Evolutionary conservation across 2,329 filamentous ascomycete genomes (phyloP), one percentile per base, ranked within the genome.

Genomic region (Phialophora macrospora): DNA sequence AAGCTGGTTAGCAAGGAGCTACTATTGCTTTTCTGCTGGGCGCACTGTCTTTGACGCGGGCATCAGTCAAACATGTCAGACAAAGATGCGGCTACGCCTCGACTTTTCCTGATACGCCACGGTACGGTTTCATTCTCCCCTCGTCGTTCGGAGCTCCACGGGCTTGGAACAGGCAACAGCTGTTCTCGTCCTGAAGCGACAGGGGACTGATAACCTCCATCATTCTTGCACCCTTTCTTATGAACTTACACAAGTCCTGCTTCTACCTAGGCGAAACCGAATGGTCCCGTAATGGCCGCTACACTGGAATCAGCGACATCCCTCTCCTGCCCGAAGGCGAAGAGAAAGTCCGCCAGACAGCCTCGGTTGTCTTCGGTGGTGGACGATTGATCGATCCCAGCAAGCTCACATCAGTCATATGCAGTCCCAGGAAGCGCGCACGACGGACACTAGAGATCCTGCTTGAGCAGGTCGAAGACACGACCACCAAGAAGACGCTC

Each of bases 311-410:
- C 30, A 81, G 77, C 4, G 81, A 83, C 52, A 72, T 82, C 51
- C 74, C 76, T 2, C 77, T 83, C 24, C 81, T 80, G 1, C 64
- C 71, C 6, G 66, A 73, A 32, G 82, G 82, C 68, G 67, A 74
- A 59, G 71, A 77, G 60, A 83, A 85, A 73, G 81, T 86, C 64
- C 72, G 70, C 11, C 75, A 75, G 11, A 81, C 82, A 4, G 79
- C 78, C 22, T 73, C 74, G 55, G 76, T 77, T 14, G 78, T 85
- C 12, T 82, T 86, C 34, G 85, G 84, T 1, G 20, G 74, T 0
- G 80, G 79, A 28, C 83, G 81, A 70, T 74, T 87, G 41, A 80
- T 87, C 65, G 82, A 86, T 71, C 82, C 84, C 0, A 62, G 73
- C 20, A 80, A 78, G 41, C 68, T 87, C 9, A 78, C 77, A 4